Percentiles rank a stretch among this genome's conserved stretches.
Evolutionary conservation across 495 filamentous ascomycete species (phyloP).

Genomic region (Annulohypoxylon maeteangense): DNA sequence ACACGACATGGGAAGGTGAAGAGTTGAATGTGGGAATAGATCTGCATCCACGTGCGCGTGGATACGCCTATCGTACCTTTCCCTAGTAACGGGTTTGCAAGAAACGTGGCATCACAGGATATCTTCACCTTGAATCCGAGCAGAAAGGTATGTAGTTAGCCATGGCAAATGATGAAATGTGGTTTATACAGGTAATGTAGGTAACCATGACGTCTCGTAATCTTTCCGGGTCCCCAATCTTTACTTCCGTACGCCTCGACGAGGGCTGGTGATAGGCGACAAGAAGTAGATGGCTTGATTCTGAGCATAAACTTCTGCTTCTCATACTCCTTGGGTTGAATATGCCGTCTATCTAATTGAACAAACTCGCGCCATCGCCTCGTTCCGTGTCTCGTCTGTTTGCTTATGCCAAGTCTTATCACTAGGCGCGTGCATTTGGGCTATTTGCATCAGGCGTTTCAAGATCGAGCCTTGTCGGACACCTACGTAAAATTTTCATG

Average conservation of each 20-base stretch:
- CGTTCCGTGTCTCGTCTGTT: not conserved
- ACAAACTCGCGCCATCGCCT: not conserved
- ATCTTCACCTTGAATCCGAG: not conserved
- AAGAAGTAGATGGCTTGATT: not conserved
- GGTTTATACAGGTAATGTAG: not conserved
- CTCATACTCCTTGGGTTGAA: not conserved
- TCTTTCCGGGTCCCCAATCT: not conserved
- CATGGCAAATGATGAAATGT: not conserved
- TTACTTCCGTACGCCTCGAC: not conserved
- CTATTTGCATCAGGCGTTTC: not conserved
- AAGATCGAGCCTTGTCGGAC: not conserved
- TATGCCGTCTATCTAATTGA: not conserved
- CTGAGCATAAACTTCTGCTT: not conserved
- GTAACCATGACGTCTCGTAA: no score
- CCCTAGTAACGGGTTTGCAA: not conserved
- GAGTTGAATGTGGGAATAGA: not conserved
- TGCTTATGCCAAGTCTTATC: not conserved
- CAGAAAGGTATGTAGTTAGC: not conserved
- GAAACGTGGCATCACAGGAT: not conserved
- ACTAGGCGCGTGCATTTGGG: not conserved
- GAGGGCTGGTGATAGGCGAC: not conserved
- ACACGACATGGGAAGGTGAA: not conserved
- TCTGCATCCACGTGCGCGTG: not conserved
- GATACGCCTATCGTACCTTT: not conserved
- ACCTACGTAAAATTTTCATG: not conserved